Conservation (phyloP, 164 flowering plant genomes). For the Chimonanthus praecox region DNA sequence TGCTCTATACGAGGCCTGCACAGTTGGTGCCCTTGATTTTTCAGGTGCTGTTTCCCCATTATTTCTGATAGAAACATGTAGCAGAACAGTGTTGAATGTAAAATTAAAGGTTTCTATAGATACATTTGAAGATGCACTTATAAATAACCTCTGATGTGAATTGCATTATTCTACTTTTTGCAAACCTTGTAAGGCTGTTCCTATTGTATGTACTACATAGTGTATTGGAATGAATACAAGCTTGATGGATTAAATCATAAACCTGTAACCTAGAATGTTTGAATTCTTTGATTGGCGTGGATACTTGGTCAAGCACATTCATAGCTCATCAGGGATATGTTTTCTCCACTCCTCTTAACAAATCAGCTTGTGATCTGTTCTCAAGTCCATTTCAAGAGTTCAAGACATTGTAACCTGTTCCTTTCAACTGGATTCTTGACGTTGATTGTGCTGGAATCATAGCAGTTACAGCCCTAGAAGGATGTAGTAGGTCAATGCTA, state of each 20-base stretch:
- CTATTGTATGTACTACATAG: neutral
- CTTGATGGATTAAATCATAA: neutral
- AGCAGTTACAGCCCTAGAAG: conserved; percentile 38
- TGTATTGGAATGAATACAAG: neutral
- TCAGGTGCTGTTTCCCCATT: neutral
- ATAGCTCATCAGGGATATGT: neutral
- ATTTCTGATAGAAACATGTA: conserved; percentile 1
- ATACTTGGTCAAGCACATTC: neutral
- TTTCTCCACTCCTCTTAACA: neutral
- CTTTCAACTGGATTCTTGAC: neutral
- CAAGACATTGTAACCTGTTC: neutral
- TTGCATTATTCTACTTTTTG: too few species aligned
- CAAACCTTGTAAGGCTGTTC: neutral
- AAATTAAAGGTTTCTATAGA: neutral
- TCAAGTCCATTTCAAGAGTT: neutral
- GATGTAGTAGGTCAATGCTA: conserved; percentile 56
- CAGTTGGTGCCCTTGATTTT: conserved; percentile 25
- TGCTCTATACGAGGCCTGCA: conserved; percentile 29
- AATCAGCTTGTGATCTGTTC: neutral
- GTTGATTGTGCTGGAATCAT: neutral
- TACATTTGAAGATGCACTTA: neutral
- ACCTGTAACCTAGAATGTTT: neutral
- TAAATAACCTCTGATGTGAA: neutral
- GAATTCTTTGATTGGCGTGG: neutral
- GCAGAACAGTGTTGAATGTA: neutral